These are phyloP conservation scores for Fusarium verticillioides DNA, from an alignment of 2,329 filamentous ascomycete species.

Conservation along the genomic window DNA sequence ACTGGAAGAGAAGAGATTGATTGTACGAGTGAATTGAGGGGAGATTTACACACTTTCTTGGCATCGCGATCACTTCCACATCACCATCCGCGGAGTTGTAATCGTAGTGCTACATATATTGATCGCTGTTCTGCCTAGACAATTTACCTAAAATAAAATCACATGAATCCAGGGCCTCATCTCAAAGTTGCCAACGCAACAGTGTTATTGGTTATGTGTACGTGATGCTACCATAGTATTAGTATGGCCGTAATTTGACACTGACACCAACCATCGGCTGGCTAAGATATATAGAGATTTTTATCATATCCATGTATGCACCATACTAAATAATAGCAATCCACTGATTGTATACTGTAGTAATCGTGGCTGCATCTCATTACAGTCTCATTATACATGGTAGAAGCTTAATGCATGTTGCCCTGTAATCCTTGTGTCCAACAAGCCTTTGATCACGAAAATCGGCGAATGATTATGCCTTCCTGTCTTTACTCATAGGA, in stretches of 20 bases:
- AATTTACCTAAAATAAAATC: not conserved
- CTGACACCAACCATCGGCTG: not conserved
- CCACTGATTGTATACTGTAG: not conserved
- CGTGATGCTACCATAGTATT: not conserved
- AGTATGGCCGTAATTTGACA: not conserved
- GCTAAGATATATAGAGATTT: not conserved
- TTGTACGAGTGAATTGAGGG: not conserved
- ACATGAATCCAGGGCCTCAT: not conserved
- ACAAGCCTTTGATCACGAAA: not conserved
- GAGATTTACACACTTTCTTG: not conserved
- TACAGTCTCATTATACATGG: not conserved
- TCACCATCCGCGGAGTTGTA: not conserved
- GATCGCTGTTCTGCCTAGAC: not conserved
- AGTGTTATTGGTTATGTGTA: not conserved
- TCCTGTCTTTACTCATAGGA: not conserved
- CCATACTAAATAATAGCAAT: not conserved
- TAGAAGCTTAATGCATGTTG: not conserved
- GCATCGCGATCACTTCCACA: not conserved
- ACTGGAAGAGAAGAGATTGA: not conserved
- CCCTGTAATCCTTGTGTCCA: not conserved
- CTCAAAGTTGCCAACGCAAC: not conserved
- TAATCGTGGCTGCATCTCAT: not conserved
- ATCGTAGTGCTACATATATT: not conserved
- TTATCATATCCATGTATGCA: not conserved
- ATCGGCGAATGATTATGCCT: not conserved